Evolutionary conservation across 371 early-diverging fungal species (phyloP), one percentile per base, ranked within the genome.

Genomic region (Dinochytrium kinnereticum): DNA sequence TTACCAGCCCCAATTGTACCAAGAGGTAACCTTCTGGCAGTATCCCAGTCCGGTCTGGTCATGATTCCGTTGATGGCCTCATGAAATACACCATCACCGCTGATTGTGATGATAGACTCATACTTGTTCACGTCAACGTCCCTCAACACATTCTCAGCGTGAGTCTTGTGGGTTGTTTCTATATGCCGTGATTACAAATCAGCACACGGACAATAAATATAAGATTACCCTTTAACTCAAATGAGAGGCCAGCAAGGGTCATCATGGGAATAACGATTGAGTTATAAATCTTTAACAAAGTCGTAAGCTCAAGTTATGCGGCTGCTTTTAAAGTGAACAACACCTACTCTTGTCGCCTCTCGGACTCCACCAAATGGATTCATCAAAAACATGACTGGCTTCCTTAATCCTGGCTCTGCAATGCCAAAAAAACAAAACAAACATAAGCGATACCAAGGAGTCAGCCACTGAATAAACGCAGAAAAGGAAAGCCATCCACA

Each of bases 41-140:
- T 80, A 3, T 80, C 67, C 80, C 81, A 91, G 78, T 93, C 92
- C 0, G 87, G 81, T 51, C 93, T 84, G 64, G 85, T 77, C 78
- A 92, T 78, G 36, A 93, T 81, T 0, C 93, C 93, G 71, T 94
- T 92, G 68, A 93, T 80, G 1, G 91, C 81, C 77, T 94, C 95
- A 71, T 94, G 93, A 37, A 92, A 82, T 1, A 92, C 85, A 15
- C 95, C 95, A 78, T 94, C 95, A 31, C 95, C 95, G 75, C 91
- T 89, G 40, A 93, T 84, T 34, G 90, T 83, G 2, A 91, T 84
- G 36, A 91, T 82, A 19, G 88, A 90, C 59, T 87, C 88, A 71
- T 83, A 93, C 19, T 79, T 73, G 0, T 78, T 68, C 31, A 88
- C 78, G 71, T 90, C 86, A 1, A 92, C 71, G 3, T 82, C 81